Conservation (phyloP, 1,284 basidiomycete genomes). For the Trametes pubescens region DNA sequence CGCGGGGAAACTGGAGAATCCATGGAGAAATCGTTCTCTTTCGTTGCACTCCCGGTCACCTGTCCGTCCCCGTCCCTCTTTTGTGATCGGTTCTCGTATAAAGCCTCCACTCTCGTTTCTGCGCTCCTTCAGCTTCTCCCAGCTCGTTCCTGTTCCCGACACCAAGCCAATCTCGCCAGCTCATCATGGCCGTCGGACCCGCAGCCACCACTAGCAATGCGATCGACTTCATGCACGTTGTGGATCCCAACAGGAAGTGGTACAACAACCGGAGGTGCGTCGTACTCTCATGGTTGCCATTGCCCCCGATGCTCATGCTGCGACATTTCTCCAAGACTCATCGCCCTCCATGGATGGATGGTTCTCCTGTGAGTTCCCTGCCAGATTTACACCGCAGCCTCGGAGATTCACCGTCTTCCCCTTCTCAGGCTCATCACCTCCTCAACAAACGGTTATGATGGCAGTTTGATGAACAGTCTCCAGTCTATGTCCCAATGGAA, state of each 20-base stretch:
- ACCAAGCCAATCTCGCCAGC: slow-evolving; percentile 36
- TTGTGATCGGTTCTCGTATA: slow-evolving; percentile 35
- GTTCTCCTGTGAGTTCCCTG: slow-evolving; percentile 60
- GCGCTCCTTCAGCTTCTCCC: slow-evolving; percentile 43
- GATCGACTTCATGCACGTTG: slow-evolving; percentile 58
- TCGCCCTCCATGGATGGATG: slow-evolving; percentile 73
- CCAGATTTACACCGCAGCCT: background rate
- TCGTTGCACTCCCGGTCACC: slow-evolving; percentile 34
- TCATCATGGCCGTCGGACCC: slow-evolving; percentile 61
- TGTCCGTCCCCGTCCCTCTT: slow-evolving; percentile 23
- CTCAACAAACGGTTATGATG: slow-evolving; percentile 81
- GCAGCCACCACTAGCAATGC: slow-evolving; percentile 37
- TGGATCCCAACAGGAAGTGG: slow-evolving; percentile 74
- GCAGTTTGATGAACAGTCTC: slow-evolving; percentile 81
- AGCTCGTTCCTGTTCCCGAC: slow-evolving; percentile 36
- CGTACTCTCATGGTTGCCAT: background rate
- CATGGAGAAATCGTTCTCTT: slow-evolving; percentile 38
- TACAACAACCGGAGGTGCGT: slow-evolving; percentile 74
- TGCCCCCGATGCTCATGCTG: background rate
- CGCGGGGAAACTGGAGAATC: slow-evolving; percentile 41
- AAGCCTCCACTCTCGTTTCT: slow-evolving; percentile 41
- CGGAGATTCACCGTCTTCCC: slow-evolving; percentile 10
- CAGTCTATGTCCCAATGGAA: slow-evolving; percentile 72
- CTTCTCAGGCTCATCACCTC: slow-evolving; percentile 70
- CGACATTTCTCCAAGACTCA: slow-evolving; percentile 52